phyloP scores from a whole-genome alignment of 257 asterid genomes.

The Euphrasia confusa region DNA sequence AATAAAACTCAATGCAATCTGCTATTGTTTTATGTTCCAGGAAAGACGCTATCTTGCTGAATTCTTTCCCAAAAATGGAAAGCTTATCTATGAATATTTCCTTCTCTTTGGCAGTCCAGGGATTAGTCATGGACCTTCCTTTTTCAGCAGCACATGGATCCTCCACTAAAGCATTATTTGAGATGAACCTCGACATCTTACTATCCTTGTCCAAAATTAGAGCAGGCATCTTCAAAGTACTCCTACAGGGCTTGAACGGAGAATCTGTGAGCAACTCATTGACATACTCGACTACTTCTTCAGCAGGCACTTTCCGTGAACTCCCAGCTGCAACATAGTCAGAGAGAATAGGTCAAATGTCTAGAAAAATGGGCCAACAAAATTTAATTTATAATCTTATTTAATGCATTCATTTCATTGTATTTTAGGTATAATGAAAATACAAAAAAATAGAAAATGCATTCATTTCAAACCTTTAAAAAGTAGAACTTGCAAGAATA shows the following conservation, averaged over 20 bases:
- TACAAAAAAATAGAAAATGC: no score
- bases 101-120: slow-evolving; percentile 72
- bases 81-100: slow-evolving; percentile 76
- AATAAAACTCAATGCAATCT: slow-evolving; percentile 91
- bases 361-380: slow-evolving; percentile 14
- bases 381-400: slow-evolving; percentile 10
- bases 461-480: no score
- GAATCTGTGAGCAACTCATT: slow-evolving; percentile 54
- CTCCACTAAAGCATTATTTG: slow-evolving; percentile 74
- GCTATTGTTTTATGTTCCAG: slow-evolving; percentile 72
- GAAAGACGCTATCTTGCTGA: slow-evolving; percentile 68
- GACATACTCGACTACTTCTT: slow-evolving; percentile 47
- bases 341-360: slow-evolving; percentile 13
- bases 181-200: slow-evolving; percentile 53
- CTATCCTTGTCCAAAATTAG: slow-evolving; percentile 62
- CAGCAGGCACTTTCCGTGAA: slow-evolving; percentile 42
- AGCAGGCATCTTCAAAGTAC: slow-evolving; percentile 75
- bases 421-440: no score
- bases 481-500: no score
- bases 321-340: slow-evolving; percentile 58
- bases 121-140: slow-evolving; percentile 63
- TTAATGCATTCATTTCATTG: no score
- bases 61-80: slow-evolving; percentile 65
- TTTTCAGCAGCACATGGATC: slow-evolving; percentile 79
- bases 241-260: slow-evolving; percentile 54